phyloP scores from a whole-genome alignment of 2,329 filamentous ascomycete species.

The Allantophomopsis lycopodina region DNA sequence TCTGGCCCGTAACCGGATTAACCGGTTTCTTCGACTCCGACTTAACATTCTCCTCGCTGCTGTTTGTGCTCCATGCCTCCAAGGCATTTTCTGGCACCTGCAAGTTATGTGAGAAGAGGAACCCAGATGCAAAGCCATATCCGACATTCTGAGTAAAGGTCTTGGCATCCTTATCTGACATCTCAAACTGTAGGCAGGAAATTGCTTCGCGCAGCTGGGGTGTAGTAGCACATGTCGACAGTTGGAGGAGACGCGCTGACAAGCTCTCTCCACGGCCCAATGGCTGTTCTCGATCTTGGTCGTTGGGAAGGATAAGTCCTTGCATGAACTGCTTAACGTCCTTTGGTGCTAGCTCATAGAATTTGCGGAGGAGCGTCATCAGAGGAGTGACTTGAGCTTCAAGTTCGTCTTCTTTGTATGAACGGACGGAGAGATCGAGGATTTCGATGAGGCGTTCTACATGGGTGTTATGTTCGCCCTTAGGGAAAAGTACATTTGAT shows the following conservation, averaged over 20 bases:
- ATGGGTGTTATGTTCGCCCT: conserved; percentile 41
- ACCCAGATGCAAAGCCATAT: conserved; percentile 87
- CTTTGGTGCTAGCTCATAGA: conserved; percentile 58
- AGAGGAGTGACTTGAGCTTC: conserved; percentile 61
- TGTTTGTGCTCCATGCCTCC: conserved; percentile 30
- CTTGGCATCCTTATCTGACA: conserved; percentile 68
- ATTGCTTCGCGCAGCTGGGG: conserved; percentile 63
- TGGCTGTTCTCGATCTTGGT: conserved; percentile 61
- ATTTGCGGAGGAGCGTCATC: conserved; percentile 55
- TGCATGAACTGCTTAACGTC: conserved; percentile 49
- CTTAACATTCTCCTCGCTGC: conserved; percentile 14
- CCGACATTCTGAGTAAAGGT: conserved; percentile 85
- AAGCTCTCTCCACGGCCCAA: conserved; percentile 65
- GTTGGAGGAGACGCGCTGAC: conserved; percentile 61
- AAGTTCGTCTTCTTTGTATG: conserved; percentile 54
- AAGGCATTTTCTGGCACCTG: conserved; percentile 55
- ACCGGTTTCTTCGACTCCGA: conserved; percentile 25
- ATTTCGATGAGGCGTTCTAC: conserved; percentile 55
- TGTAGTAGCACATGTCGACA: conserved; percentile 61
- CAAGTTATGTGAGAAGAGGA: conserved; percentile 74
- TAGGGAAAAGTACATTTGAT: conserved; percentile 50
- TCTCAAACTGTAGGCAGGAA: conserved; percentile 69
- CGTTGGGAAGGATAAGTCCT: conserved; percentile 56
- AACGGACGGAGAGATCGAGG: conserved; percentile 49
- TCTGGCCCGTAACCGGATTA: conserved; percentile 83